phyloP scores from a whole-genome alignment of 805 yeast species.

The Zygosaccharomyces bisporus region DNA sequence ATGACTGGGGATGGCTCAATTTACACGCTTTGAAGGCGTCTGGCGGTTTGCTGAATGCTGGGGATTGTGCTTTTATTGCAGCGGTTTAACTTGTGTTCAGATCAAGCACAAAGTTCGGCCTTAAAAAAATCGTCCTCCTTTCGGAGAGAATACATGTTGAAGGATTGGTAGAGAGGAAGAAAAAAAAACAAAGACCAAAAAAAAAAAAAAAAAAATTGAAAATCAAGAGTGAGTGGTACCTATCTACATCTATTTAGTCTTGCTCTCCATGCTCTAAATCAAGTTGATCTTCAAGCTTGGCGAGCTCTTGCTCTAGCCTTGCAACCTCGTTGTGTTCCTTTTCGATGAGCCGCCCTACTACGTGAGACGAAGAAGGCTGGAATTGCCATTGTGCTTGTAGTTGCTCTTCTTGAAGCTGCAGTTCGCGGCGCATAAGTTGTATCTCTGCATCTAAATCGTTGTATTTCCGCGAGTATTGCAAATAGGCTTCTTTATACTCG shows the following conservation, averaged over 20 bases:
- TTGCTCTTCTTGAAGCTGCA: slow-evolving; percentile 28
- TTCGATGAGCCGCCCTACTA: slow-evolving; percentile 40
- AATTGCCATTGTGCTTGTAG: slow-evolving; percentile 22
- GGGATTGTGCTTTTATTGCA: background rate
- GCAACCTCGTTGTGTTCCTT: slow-evolving; percentile 46
- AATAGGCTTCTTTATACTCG: slow-evolving; percentile 42
- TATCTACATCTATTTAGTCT: background rate
- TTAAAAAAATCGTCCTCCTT: background rate
- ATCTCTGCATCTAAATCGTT: slow-evolving; percentile 39
- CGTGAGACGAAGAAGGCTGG: slow-evolving; percentile 17
- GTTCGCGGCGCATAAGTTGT: slow-evolving; percentile 29
- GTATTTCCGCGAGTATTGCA: slow-evolving; percentile 44
- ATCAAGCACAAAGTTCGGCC: slow-evolving; percentile 2
- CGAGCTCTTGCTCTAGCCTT: slow-evolving; percentile 40
- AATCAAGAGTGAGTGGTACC: background rate
- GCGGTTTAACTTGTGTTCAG: background rate
- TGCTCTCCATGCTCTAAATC: slow-evolving; percentile 4
- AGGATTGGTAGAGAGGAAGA: background rate
- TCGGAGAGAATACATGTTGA: background rate
- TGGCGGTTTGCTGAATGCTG: background rate
- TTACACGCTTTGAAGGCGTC: background rate
- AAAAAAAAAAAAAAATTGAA: background rate
- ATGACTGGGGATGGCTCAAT: background rate
- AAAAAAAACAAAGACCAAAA: background rate
- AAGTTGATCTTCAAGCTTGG: background rate